phyloP scores from a whole-genome alignment of 345 rosid genomes.

The Clarkia xantiana region DNA sequence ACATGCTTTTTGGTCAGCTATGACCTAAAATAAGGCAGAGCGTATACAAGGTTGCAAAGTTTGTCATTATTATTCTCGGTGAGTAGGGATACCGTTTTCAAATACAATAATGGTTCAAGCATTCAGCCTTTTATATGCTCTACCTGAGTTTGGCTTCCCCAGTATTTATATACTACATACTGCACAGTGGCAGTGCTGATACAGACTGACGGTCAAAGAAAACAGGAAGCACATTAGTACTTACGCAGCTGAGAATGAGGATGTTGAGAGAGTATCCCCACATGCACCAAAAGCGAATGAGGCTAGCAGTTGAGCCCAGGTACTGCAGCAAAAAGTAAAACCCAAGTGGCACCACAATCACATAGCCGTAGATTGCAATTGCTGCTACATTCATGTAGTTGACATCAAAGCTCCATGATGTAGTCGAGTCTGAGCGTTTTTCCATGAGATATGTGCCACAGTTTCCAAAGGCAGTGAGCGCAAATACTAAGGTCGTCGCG shows the following conservation, averaged over 20 bases:
- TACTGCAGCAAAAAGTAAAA: conserved; percentile 73
- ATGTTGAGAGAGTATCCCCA: conserved; percentile 94
- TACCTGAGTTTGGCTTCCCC: no score
- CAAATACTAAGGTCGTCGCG: conserved; percentile 76
- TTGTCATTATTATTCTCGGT: no score
- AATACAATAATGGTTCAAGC: no score
- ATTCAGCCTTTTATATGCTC: no score
- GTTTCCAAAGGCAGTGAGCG: conserved; percentile 71
- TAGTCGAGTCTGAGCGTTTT: conserved; percentile 26
- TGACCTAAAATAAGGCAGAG: not conserved
- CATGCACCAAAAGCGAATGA: conserved; percentile 78
- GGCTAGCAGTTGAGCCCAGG: conserved; percentile 72
- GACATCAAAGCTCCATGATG: conserved; percentile 83
- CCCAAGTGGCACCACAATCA: conserved; percentile 62
- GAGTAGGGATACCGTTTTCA: no score
- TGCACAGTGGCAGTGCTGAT: not conserved
- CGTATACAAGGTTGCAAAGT: not conserved
- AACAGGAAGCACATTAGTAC: conserved; percentile 9
- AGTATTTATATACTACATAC: no score
- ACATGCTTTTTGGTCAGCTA: no score
- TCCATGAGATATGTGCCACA: conserved; percentile 74
- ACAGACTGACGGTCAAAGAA: not conserved
- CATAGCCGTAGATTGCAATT: conserved; percentile 51
- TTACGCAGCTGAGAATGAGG: conserved; percentile 59
- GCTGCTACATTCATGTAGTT: conserved; percentile 64